Base-by-base conservation (phyloP, 805 yeast genomes). In the Pichia insulana region DNA sequence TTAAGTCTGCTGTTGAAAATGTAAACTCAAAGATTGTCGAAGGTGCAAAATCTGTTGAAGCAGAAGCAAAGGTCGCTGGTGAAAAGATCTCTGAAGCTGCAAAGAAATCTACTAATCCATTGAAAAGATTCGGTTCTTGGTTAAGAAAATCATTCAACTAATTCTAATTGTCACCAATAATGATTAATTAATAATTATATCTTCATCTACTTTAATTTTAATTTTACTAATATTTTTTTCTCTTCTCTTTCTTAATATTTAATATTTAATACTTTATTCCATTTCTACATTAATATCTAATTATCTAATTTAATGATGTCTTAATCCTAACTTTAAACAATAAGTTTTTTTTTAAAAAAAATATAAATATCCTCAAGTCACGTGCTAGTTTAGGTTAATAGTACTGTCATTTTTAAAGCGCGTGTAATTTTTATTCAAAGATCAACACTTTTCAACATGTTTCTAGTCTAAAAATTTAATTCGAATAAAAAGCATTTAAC, bases 121-220 rank as follows among this genome's bases (percentile, higher is more conserved):
- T 48, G 7, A 61, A 60, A 56, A 62, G 57, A 50, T 47, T 55
- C 41, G 30, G 52, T 15, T 47, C 55, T 35, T 60, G 57, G 52
- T 39, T 61, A 37, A 62, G 59, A 56, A 56, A 53, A 42, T 36
- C 47, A 28, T 48, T 47, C 39, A 36, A 46, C 36, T 47, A 50
- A 22, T n/a, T n/a, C n/a, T n/a, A n/a, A n/a, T n/a, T n/a, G n/a
- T n/a, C n/a, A n/a, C n/a, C n/a, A n/a, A n/a, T n/a, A n/a, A n/a
- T n/a, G n/a, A n/a, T n/a, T n/a, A n/a, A n/a, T n/a, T n/a, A n/a
- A n/a, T n/a, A n/a, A n/a, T n/a, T n/a, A n/a, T n/a, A n/a, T n/a
- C n/a, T n/a, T 22, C 25, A 22, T 22, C 8, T 22, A 22, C 5
- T 22, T 8, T 22, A 22, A 22, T 22, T 22, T 22, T 22, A 22